Base-by-base conservation (phyloP, 805 yeast species). In the Starmerella floricola region DNA sequence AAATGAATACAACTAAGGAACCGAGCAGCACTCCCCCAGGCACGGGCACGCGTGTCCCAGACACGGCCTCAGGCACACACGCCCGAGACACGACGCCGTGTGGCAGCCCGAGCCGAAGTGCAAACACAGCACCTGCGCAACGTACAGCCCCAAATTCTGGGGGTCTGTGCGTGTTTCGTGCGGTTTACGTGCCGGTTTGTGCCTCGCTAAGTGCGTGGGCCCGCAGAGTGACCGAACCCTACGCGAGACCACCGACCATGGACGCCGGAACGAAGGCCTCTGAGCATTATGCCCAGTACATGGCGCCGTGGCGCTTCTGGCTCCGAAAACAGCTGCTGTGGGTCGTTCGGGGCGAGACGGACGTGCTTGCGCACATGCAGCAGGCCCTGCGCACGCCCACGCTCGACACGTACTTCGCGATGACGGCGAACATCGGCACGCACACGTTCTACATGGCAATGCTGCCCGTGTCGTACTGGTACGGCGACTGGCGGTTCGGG, bases 401-500 rank as follows among this genome's bases (percentile, higher is more conserved):
- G 15, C 60, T 78, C 39, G 96, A 87, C 62, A 55, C 67, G 20
- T 91, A 80, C 55, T 88, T 88, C 62, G 80, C 93, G 8, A 75
- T 83, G 67, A 73, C 94, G 3, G 95, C 97, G 15, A 78, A 80
- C 53, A 66, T 91, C 48, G 98, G 95, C 0, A 74, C 94, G 4
- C 98, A 88, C 61, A 84, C 95, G 0, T 91, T 91, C 58, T 88
- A 88, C 59, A 94, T 91, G 37, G 59, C 88, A 37, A 76, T 84
- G 76, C 68, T 88, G 29, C 98, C 98, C 0, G 57, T 81, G 8
- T 83, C 91, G 11, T 68, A 75, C 27, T 88, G 95, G 94, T 72
- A 78, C 46, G 95, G 94, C 0, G 69, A 66, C 24, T 65, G 71
- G 4, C 56, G 56, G 3, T 42, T 76, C 23, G 72, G 79, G 1